Evolutionary conservation across 2,329 filamentous ascomycete genomes (phyloP).

Genomic region (Torrubiellomyces zombiae): DNA sequence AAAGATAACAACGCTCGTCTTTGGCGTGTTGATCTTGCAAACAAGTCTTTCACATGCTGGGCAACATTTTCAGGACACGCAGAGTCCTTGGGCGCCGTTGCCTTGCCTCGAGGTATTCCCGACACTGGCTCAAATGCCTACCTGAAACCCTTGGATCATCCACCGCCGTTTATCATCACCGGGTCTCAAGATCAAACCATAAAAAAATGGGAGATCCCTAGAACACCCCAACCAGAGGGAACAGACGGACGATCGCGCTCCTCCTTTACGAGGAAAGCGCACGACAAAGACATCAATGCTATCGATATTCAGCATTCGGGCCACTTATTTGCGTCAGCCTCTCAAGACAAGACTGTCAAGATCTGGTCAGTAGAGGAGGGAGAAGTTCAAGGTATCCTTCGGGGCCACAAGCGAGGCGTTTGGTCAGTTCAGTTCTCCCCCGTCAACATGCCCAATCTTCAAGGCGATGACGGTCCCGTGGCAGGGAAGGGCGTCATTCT

Average conservation of each 20-base stretch:
- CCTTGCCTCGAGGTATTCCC: conserved; percentile 57
- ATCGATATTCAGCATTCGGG: conserved; percentile 62
- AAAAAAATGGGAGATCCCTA: conserved; percentile 78
- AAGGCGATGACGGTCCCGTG: conserved; percentile 53
- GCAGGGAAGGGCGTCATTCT: conserved; percentile 69
- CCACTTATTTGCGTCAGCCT: conserved; percentile 84
- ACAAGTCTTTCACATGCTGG: conserved; percentile 61
- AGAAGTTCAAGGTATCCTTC: conserved; percentile 76
- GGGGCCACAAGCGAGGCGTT: conserved; percentile 85
- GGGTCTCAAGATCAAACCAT: conserved; percentile 92
- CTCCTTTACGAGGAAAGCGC: conserved; percentile 79
- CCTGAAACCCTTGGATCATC: conserved; percentile 57
- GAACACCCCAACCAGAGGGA: conserved; percentile 24
- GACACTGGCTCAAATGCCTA: conserved; percentile 52
- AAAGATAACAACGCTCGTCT: conserved; percentile 92
- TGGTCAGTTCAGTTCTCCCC: conserved; percentile 92
- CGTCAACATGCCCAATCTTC: conserved; percentile 53
- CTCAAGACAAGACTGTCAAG: conserved; percentile 92
- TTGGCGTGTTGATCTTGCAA: conserved; percentile 69
- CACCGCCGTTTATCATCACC: conserved; percentile 72
- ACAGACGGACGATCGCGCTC: conserved; percentile 44
- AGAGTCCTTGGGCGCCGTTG: conserved; percentile 81
- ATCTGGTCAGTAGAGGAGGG: conserved; percentile 88
- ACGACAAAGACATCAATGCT: conserved; percentile 98
- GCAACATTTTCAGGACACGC: conserved; percentile 80